phyloP scores from a whole-genome alignment of 2,329 filamentous ascomycete genomes.

The Boeremia exigua region DNA sequence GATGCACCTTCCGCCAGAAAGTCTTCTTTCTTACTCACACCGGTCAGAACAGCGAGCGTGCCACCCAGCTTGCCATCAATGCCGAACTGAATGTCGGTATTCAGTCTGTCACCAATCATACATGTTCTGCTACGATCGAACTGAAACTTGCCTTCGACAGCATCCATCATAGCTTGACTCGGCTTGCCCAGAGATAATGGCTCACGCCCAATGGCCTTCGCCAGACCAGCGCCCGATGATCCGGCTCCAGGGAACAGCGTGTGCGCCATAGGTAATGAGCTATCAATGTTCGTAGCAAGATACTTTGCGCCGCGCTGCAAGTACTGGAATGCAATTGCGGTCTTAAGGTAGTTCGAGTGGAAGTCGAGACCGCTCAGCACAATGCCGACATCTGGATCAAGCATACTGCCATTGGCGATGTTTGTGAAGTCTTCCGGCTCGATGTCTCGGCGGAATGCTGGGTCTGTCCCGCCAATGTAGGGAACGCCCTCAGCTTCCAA shows the following conservation, averaged over 20 bases:
- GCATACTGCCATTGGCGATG: constrained; percentile 72
- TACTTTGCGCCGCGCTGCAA: constrained; percentile 81
- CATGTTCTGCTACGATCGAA: constrained; percentile 85
- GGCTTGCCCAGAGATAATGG: constrained; percentile 89
- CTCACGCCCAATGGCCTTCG: constrained; percentile 66
- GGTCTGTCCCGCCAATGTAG: constrained; percentile 87
- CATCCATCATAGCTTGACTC: constrained; percentile 99
- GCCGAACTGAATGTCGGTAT: constrained; percentile 96
- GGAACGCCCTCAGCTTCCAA: constrained; percentile 78
- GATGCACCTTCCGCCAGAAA: constrained; percentile 73
- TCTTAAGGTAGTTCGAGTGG: constrained; percentile 94
- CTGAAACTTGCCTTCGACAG: constrained; percentile 93
- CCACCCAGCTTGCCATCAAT: constrained; percentile 89
- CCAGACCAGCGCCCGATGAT: constrained; percentile 76
- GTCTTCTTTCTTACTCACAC: constrained; percentile 84
- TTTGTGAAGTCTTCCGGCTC: constrained; percentile 78
- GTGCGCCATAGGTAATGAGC: constrained; percentile 81
- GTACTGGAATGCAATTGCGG: constrained; percentile 85
- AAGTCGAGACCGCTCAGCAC: constrained; percentile 92
- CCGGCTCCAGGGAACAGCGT: constrained; percentile 92
- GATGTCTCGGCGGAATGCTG: constrained; percentile 76
- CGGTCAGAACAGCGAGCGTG: constrained; percentile 88
- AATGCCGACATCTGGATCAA: constrained; percentile 88
- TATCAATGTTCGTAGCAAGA: constrained; percentile 92
- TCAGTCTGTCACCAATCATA: constrained; percentile 93